Conservation (phyloP, 805 yeast genomes). For the Kockiozyma suomiensis region DNA sequence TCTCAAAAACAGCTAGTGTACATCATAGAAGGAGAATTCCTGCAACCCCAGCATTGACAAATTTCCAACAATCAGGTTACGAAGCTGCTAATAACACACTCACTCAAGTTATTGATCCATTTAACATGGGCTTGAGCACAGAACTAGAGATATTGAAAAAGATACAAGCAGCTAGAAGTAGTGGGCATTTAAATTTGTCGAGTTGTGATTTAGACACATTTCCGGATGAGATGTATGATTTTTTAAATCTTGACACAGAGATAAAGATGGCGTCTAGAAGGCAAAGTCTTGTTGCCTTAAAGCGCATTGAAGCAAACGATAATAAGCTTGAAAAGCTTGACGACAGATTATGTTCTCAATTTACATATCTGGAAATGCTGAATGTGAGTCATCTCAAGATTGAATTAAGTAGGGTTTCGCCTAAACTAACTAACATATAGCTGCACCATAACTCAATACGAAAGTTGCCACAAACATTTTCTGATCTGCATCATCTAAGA, state of each 20-base stretch:
- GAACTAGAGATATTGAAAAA: not conserved
- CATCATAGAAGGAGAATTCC: not conserved
- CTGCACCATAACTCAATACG: conserved; percentile 20
- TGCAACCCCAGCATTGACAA: not conserved
- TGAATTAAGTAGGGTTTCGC: not conserved
- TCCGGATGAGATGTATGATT: conserved; percentile 24
- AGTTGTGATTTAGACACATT: not conserved
- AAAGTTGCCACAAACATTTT: conserved; percentile 17
- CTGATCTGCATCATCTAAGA: conserved; percentile 6
- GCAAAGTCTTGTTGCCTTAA: conserved; percentile 1
- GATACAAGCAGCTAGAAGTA: conserved; percentile 8
- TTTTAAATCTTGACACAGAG: conserved; percentile 1
- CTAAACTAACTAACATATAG: conserved; percentile 5
- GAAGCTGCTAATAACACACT: not conserved
- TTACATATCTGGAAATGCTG: conserved; percentile 6
- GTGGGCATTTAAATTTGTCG: conserved; percentile 18
- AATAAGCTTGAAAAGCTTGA: conserved; percentile 22
- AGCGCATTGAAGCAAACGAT: conserved; percentile 5
- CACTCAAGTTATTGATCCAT: conserved; percentile 1
- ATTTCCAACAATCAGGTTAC: not conserved
- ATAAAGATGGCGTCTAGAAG: not conserved
- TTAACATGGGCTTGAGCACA: not conserved
- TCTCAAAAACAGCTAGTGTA: not conserved
- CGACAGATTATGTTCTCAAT: conserved; percentile 6
- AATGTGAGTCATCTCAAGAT: conserved; percentile 11